phyloP scores from a whole-genome alignment of 768 basidiomycete genomes.

The Solioccasus polychromus region DNA sequence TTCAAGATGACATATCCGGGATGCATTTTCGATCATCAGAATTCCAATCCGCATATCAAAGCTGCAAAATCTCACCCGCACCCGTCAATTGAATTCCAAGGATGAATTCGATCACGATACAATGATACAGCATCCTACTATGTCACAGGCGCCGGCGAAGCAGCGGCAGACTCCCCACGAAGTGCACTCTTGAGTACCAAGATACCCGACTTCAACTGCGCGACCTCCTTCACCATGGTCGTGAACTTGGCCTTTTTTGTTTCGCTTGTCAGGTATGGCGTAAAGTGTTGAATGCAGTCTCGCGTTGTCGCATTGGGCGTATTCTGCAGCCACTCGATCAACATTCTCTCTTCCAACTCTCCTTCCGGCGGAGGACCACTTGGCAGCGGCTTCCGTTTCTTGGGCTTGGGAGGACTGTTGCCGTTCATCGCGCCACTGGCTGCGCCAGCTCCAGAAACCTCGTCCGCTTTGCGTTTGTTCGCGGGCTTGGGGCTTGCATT shows the following conservation, averaged over 20 bases:
- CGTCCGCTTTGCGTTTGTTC: slow-evolving; percentile 62
- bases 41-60: no score
- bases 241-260: slow-evolving; percentile 74
- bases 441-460: slow-evolving; percentile 27
- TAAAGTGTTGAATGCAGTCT: slow-evolving; percentile 80
- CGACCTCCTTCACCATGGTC: slow-evolving; percentile 77
- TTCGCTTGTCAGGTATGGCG: slow-evolving; percentile 66
- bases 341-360: slow-evolving; percentile 60
- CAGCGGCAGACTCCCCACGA: slow-evolving; percentile 28
- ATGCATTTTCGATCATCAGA: not conserved
- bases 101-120: slow-evolving; percentile 17
- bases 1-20: slow-evolving; percentile 17
- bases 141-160: slow-evolving; percentile 22
- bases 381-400: slow-evolving; percentile 51
- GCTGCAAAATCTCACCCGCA: no score
- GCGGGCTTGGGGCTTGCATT: slow-evolving; percentile 36
- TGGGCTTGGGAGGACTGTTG: slow-evolving; percentile 40
- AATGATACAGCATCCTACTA: slow-evolving; percentile 21
- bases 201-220: slow-evolving; percentile 63
- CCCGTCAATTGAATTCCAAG: slow-evolving; percentile 13
- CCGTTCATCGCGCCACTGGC: slow-evolving; percentile 15
- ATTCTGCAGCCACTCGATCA: slow-evolving; percentile 73
- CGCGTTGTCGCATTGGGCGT: slow-evolving; percentile 69
- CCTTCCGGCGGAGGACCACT: slow-evolving; percentile 43
- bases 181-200: slow-evolving; percentile 52